Conservation (phyloP, 768 basidiomycete species). For the Panaeolus cyanescens region DNA sequence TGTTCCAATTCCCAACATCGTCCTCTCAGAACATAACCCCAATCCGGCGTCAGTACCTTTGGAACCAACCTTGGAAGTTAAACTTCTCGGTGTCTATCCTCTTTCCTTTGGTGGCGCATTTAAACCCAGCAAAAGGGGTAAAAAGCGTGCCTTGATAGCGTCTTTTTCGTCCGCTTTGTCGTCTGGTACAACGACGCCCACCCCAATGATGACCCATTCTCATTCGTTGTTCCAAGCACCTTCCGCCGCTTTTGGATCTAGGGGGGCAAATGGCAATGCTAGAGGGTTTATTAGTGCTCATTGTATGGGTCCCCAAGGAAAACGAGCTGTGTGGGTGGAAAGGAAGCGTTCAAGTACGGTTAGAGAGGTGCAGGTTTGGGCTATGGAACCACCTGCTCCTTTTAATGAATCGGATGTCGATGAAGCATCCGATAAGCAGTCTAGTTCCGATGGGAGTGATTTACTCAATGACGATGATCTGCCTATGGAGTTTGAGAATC, state of each 20-base stretch:
- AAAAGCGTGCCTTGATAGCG: slow-evolving; percentile 10
- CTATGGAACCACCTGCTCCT: slow-evolving; percentile 8
- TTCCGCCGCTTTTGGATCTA: slow-evolving; percentile 2
- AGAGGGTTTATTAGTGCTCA: slow-evolving; percentile 55
- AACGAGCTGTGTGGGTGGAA: slow-evolving; percentile 59
- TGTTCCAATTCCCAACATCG: slow-evolving; percentile 6
- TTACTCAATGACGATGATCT: not conserved
- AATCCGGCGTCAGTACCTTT: not conserved
- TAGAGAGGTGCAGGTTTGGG: slow-evolving; percentile 50
- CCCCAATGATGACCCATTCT: slow-evolving; percentile 8
- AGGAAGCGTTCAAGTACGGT: slow-evolving; percentile 41
- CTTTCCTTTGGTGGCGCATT: slow-evolving; percentile 29
- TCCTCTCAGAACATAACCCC: not conserved
- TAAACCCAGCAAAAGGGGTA: not conserved
- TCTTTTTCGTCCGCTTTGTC: slow-evolving; percentile 5
- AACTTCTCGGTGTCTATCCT: slow-evolving; percentile 43
- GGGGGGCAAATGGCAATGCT: slow-evolving; percentile 13
- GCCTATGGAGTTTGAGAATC: slow-evolving; percentile 26
- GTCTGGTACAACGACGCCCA: slow-evolving; percentile 6
- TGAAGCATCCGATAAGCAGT: not conserved
- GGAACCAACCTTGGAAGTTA: slow-evolving; percentile 32
- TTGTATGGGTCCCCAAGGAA: slow-evolving; percentile 47
- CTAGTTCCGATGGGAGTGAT: not conserved
- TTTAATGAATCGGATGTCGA: not conserved
- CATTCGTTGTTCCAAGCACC: not conserved